These are phyloP conservation scores for Xylariaceae sp. DNA, from an alignment of 2,329 filamentous ascomycete genomes.

Conservation along the genomic window DNA sequence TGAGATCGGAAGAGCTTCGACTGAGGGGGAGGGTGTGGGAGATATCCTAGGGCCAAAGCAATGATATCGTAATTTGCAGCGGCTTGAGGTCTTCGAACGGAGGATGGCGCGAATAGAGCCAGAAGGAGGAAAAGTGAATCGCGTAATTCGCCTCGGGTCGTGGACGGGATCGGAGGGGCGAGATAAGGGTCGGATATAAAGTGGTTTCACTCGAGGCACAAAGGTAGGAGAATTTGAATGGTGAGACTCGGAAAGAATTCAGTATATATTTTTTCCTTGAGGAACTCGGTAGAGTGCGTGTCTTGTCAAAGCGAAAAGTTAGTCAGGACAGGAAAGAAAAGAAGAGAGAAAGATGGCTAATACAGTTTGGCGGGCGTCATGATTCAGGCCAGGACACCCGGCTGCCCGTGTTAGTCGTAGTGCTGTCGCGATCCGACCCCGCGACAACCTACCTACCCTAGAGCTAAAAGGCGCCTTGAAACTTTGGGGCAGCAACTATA, in stretches of 20 bases:
- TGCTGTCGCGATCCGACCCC: conserved; percentile 6
- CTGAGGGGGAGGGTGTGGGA: conserved; percentile 22
- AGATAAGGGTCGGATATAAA: conserved; percentile 24
- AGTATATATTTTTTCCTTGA: no score
- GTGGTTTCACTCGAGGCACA: background rate
- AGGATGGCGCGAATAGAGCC: background rate
- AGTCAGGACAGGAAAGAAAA: background rate
- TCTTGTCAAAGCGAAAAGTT: background rate
- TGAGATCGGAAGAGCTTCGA: conserved; percentile 52
- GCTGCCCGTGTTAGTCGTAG: no score
- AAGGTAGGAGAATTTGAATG: background rate
- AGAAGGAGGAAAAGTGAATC: background rate
- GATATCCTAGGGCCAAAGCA: conserved; percentile 21
- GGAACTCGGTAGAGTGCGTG: background rate
- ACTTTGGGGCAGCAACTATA: background rate
- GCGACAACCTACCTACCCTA: background rate
- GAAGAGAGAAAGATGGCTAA: conserved; percentile 16
- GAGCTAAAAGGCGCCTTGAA: background rate
- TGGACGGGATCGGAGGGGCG: conserved; percentile 15
- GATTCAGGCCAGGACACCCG: background rate
- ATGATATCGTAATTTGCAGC: background rate
- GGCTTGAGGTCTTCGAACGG: conserved; percentile 1
- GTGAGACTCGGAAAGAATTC: no score
- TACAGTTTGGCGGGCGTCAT: conserved; percentile 15
- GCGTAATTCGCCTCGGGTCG: conserved; percentile 4